Evolutionary conservation across 495 filamentous ascomycete species (phyloP).

Genomic region (Xylaria curta): DNA sequence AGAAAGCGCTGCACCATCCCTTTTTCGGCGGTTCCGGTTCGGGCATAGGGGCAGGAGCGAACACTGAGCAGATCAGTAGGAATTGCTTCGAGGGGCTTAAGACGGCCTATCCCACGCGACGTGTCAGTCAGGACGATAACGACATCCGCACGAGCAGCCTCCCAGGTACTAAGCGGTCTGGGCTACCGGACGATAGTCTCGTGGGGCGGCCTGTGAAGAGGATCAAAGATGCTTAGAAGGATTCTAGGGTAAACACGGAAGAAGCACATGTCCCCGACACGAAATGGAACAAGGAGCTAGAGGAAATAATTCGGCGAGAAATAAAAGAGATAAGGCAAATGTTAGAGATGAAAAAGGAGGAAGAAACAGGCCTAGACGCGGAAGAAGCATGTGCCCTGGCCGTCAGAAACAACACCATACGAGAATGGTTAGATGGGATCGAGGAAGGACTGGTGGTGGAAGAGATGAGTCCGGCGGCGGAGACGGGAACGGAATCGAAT

Average conservation of each 20-base stretch:
- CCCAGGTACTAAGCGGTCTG: conserved; percentile 90
- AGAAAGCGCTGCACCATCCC: conserved; percentile 81
- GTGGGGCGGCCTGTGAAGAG: conserved; percentile 67
- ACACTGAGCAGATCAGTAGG: conserved; percentile 64
- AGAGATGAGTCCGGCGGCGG: background rate
- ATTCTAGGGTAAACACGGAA: background rate
- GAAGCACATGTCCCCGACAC: background rate
- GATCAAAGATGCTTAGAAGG: conserved; percentile 61
- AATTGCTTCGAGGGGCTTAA: conserved; percentile 93
- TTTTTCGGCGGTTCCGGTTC: conserved; percentile 67
- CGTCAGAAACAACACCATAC: too few relatives aligned
- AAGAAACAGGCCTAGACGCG: too few relatives aligned
- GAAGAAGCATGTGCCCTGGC: too few relatives aligned
- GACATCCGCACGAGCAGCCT: conserved; percentile 88
- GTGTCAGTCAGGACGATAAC: conserved; percentile 92
- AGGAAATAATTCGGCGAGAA: background rate
- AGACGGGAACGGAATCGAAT: too few relatives aligned
- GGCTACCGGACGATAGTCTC: conserved; percentile 81
- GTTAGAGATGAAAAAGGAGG: too few relatives aligned
- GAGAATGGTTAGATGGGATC: too few relatives aligned
- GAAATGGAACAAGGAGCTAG: background rate
- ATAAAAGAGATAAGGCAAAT: too few relatives aligned
- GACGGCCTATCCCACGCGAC: conserved; percentile 84
- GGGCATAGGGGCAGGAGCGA: conserved; percentile 21
- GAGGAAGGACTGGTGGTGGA: background rate